Evolutionary conservation across 352 stramenopile genomes (phyloP), one percentile per base, ranked within the genome.

Genomic region (Pythium sp.): DNA sequence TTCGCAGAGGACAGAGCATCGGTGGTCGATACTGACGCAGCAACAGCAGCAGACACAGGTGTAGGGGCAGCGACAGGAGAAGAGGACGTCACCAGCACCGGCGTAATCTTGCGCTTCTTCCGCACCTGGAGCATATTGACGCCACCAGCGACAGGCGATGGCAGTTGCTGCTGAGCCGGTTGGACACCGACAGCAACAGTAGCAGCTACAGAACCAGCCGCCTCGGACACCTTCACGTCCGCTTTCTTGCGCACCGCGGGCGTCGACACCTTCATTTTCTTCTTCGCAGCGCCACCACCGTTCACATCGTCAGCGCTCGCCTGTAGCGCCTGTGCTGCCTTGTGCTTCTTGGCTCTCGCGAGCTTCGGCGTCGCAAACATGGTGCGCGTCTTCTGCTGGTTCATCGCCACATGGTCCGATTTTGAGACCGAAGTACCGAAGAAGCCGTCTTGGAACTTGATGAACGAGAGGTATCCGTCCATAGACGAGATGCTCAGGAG

Each of bases 401-500:
- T 93, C 36, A 82, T 60, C 47, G 63, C 67, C 30, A 71, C 20
- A 60, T 80, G 76, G 26, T 84, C 82, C 89, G 47, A 14, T 70
- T 56, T 51, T 15, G 9, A 68, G 7, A 89, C 53, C 3, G 70
- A 63, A 1, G 58, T 60, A 7, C 89, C 89, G 30, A 96, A 91
- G 78, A 98, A 97, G 15, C 82, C 91, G 36, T 89, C 73, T 38
- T 81, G 80, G 76, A 99, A 98, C 43, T 79, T 87, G 36, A 98
- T 80, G 64, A 99, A 95, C 5, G 91, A 98, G 38, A 98, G 79
- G 69, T 99, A 99, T 47, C 97, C 97, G 77, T 99, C 97, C 30
- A 92, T 95, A 32, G 95, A 98, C n/a, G 89, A 97, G 18, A 98
- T 87, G 64, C 96, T 89, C 24, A 99, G 78, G n/a, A 86, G 84